Evolutionary conservation across 257 asterid genomes (phyloP).

Genomic region (Nicotiana otophora): DNA sequence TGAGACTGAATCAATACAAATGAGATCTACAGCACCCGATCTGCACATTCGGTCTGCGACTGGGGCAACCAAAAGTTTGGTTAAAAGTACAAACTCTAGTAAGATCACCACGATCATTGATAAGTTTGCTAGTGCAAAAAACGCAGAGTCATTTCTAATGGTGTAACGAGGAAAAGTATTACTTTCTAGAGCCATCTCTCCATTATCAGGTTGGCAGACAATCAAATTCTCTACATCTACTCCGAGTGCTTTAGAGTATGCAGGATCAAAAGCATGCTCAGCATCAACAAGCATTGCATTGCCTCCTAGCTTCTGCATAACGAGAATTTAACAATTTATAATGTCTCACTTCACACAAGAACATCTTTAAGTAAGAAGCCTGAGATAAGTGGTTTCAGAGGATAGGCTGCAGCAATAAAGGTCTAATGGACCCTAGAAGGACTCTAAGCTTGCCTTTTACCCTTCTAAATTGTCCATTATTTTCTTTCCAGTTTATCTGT

Average conservation of each 20-base stretch:
- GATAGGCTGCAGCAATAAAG: not conserved
- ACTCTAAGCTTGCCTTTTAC: not conserved
- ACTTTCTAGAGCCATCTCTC: slow-evolving; percentile 99
- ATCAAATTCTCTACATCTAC: slow-evolving; percentile 96
- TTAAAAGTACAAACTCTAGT: not conserved
- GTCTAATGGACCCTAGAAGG: not conserved
- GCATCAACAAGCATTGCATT: slow-evolving; percentile 99
- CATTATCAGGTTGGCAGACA: slow-evolving; percentile 99
- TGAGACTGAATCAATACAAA: slow-evolving; percentile 97
- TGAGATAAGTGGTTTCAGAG: not conserved
- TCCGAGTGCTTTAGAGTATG: slow-evolving; percentile 90
- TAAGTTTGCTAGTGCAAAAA: slow-evolving; percentile 2
- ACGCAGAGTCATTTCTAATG: not conserved
- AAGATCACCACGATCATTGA: slow-evolving; percentile 5
- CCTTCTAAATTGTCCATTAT: not conserved
- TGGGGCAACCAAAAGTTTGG: slow-evolving; percentile 26
- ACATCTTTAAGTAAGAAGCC: slow-evolving; percentile 6
- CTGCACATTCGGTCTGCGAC: slow-evolving; percentile 99
- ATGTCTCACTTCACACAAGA: not conserved
- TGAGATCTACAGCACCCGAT: slow-evolving; percentile 97
- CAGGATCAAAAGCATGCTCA: slow-evolving; percentile 98
- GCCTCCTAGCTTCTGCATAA: slow-evolving; percentile 88
- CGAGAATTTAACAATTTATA: slow-evolving; percentile 1
- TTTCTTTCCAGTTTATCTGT: not conserved
- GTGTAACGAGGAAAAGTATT: slow-evolving; percentile 27